A percentile compares a stretch with the other conserved stretches of the same genome.
Conservation (phyloP, 2,329 filamentous ascomycete genomes). For the Thielaviopsis musarum region DNA sequence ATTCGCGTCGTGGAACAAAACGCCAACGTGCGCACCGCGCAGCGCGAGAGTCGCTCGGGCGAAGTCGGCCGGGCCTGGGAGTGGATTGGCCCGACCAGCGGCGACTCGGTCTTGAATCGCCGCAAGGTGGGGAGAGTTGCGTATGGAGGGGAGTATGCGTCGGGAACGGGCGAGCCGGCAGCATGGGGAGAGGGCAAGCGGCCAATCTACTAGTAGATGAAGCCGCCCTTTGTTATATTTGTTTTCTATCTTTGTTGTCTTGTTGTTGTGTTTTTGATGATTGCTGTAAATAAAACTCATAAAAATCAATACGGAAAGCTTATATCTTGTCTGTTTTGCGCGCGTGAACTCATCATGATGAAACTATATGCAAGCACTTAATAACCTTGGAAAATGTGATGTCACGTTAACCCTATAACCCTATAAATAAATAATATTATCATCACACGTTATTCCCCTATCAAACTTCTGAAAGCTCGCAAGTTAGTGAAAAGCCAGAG, state of each 20-base stretch:
- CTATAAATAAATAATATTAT: no score
- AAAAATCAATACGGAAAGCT: no score
- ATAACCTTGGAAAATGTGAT: no score
- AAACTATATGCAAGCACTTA: no score
- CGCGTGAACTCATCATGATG: no score
- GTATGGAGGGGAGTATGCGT: slow-evolving; percentile 27
- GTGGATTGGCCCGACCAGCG: slow-evolving; percentile 45
- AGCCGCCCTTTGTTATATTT: not conserved
- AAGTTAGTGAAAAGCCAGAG: not conserved
- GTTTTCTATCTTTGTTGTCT: slow-evolving; percentile 7
- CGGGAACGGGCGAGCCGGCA: slow-evolving; percentile 6
- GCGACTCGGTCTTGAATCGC: slow-evolving; percentile 19
- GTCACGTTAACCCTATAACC: no score
- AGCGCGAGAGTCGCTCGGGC: slow-evolving; percentile 50
- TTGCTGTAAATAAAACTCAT: no score
- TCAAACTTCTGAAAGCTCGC: no score
- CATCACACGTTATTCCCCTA: no score
- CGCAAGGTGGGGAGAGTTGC: slow-evolving; percentile 28
- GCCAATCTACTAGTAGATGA: slow-evolving; percentile 23
- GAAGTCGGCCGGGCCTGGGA: slow-evolving; percentile 53
- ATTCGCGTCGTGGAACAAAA: slow-evolving; percentile 79
- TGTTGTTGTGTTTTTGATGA: not conserved
- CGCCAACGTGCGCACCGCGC: slow-evolving; percentile 64
- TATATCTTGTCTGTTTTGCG: not conserved
- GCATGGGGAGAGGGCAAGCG: slow-evolving; percentile 26